Evolutionary conservation across 345 rosid genomes (phyloP).

Genomic region (Eutrema japonicum): DNA sequence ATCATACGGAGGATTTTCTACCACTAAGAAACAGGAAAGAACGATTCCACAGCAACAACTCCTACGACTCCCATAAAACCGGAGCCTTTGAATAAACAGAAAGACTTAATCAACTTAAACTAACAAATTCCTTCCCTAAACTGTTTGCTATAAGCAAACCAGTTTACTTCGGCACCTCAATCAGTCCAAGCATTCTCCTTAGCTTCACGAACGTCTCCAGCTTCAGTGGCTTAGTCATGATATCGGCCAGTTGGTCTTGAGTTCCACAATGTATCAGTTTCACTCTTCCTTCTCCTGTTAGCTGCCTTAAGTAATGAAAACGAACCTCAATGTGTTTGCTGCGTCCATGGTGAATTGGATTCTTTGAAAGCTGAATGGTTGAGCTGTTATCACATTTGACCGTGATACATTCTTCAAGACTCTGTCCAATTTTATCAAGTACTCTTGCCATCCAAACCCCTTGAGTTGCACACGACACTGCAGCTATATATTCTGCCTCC

Average conservation of each 20-base stretch:
- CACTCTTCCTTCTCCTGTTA: background rate
- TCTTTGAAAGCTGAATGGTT: background rate
- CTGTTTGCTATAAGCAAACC: too few species aligned
- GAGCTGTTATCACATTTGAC: background rate
- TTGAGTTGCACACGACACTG: too few species aligned
- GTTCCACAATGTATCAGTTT: background rate
- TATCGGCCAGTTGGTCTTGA: background rate
- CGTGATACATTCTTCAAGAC: background rate
- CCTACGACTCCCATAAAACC: too few species aligned
- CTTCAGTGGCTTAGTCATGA: background rate
- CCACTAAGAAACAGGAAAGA: too few species aligned
- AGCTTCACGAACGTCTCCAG: background rate
- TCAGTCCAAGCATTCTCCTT: background rate
- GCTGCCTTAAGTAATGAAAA: background rate
- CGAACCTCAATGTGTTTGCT: background rate
- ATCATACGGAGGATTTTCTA: too few species aligned
- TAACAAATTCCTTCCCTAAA: too few species aligned
- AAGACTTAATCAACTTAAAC: too few species aligned
- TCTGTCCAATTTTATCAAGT: accelerated
- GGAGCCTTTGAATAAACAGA: too few species aligned
- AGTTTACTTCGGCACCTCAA: too few species aligned
- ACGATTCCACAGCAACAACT: too few species aligned
- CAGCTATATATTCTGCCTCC: too few species aligned
- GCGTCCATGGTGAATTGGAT: background rate
- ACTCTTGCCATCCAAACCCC: too few species aligned